Conservation (phyloP, 2,329 filamentous ascomycete species). For the Xylaria multiplex region DNA sequence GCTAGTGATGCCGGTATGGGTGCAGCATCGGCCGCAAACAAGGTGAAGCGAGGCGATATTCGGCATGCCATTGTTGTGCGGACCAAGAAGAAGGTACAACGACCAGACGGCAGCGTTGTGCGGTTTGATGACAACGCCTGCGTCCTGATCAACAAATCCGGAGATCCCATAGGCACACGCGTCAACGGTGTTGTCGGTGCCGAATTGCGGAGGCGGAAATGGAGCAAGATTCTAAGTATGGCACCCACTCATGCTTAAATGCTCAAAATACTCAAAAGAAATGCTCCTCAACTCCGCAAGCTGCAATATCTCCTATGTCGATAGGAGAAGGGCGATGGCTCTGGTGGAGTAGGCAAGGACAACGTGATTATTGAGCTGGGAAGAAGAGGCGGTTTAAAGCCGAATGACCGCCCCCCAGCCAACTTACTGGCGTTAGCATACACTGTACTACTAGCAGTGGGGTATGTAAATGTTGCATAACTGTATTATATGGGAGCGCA, state of each 20-base stretch:
- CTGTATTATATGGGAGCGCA: constrained; percentile 37
- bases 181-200: constrained; percentile 91
- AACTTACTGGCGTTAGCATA: neutral
- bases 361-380: neutral
- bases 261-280: neutral
- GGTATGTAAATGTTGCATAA: constrained; percentile 7
- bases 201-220: constrained; percentile 90
- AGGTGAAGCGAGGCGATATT: constrained; percentile 96
- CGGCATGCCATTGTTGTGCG: constrained; percentile 95
- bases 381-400: neutral
- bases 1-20: constrained; percentile 77
- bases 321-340: neutral
- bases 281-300: neutral
- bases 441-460: constrained; percentile 9
- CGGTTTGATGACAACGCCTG: constrained; percentile 98
- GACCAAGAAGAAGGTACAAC: constrained; percentile 85
- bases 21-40: constrained; percentile 80
- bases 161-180: constrained; percentile 92
- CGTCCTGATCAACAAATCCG: constrained; percentile 95
- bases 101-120: constrained; percentile 88
- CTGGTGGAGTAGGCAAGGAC: neutral
- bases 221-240: constrained; percentile 98
- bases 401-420: neutral
- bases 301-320: neutral
- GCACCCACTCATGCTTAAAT: constrained; percentile 74